A percentile compares a stretch with the other conserved stretches of the same genome.
Evolutionary conservation across 2,329 filamentous ascomycete genomes (phyloP).

Genomic region (Thelonectria rubi): DNA sequence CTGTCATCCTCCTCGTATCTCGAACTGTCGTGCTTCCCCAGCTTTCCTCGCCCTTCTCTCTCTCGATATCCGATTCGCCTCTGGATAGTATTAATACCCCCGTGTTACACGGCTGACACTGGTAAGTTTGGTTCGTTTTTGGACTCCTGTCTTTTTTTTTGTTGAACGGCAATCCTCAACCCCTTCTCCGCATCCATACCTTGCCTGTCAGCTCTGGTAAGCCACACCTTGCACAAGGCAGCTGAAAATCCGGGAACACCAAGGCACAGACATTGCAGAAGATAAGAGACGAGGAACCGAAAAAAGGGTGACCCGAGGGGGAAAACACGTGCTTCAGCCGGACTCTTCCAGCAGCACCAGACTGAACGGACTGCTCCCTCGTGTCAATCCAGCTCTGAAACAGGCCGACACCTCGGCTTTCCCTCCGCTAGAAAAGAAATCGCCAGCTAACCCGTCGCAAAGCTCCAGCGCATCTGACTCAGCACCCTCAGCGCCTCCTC

Average conservation of each 20-base stretch:
- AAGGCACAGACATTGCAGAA: background rate
- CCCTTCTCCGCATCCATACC: background rate
- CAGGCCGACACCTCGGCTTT: constrained; percentile 19
- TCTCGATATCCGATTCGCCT: background rate
- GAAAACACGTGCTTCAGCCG: constrained; percentile 17
- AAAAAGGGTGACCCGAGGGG: no score
- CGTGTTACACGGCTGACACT: background rate
- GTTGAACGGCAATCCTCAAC: background rate
- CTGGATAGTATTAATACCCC: background rate
- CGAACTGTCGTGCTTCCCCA: background rate
- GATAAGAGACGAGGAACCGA: background rate
- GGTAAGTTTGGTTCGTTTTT: background rate
- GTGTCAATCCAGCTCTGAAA: background rate
- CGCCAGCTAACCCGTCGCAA: constrained; percentile 4
- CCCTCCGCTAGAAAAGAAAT: constrained; percentile 14
- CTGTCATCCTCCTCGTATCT: constrained; percentile 2
- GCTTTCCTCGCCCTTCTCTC: constrained; percentile 5
- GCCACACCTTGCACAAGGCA: constrained; percentile 9
- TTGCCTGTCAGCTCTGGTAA: constrained; percentile 10
- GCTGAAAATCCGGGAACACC: background rate
- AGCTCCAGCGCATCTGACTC: constrained; percentile 24
- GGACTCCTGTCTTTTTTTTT: background rate
- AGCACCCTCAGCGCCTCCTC: constrained; percentile 8
- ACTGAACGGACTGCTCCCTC: constrained; percentile 3
- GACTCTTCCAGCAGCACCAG: no score